Base-by-base conservation (phyloP, 163 green algal genomes). In the Scenedesmus sp. region DNA sequence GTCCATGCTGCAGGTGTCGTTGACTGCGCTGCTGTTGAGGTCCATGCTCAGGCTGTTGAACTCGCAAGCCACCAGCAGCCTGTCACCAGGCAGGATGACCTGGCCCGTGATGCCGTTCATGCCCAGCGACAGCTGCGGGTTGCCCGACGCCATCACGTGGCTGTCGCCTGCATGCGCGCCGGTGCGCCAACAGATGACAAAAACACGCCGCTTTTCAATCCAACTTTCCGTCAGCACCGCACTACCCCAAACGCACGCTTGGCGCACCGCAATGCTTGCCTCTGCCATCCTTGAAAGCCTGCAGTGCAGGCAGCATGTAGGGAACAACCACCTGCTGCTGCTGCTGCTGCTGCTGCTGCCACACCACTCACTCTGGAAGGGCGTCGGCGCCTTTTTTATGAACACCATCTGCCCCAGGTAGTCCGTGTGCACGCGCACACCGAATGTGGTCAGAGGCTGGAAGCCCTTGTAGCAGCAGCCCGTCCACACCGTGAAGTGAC, bases 1-100 rank as follows among this genome's bases (percentile, higher is more conserved):
- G 93, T 99, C 93, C 86, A 98, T 93, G 94, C 98, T 98, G 93
- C 97, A 98, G 96, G 98, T 98, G 89, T 99, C 97, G 83, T 98
- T 82, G 22, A 96, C 96, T 46, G 95, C 81, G 5, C 22, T 26
- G 4, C 95, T 93, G 2, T 51, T 22, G 10, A 40, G 33, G 15
- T 24, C 92, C 42, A 83, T 82, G 56, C 89, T 83, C 2, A 59
- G 89, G 2, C 96, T 97, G 93, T 99, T 89, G 86, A 98, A 99
- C 65, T 96, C 93, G 91, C 97, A 99, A 0, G 96, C 97, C 35
- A 94, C 93, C 43, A 94, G 93, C 81, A 99, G 92, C 0, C 43
- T 73, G 87, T 98, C 96, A 2, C 97, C 97, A 5, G 97, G 94
- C 61, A 92, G 94, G 13, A 99, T 83, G 0, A 65, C 84, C 24